Base-by-base conservation (phyloP, 495 filamentous ascomycete genomes). In the Penicillium egyptiacum region DNA sequence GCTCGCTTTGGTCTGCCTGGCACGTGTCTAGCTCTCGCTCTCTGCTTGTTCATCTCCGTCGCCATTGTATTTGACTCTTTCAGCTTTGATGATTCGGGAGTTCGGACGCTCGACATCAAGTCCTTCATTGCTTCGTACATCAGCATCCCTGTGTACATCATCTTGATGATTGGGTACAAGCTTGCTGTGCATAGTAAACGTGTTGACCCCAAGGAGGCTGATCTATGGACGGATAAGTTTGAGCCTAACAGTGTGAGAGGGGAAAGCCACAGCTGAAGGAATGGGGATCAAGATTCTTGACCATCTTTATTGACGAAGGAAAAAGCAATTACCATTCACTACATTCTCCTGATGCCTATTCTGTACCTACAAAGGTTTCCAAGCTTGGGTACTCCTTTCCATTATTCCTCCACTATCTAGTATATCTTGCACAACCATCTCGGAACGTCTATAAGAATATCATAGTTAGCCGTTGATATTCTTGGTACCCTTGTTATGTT, bases 71-170 rank as follows among this genome's bases (percentile, higher is more conserved):
- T 87, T 64, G 81, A 80, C 57, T 81, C 88, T 9, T 90, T 91
- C 59, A 64, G 76, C 16, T 66, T 68, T 8, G 54, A 56, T 2
- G 54, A 56, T 2, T 43, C 53, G 1, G 56, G 57, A 12, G 79
- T 77, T 35, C 72, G 78, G 7, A 74, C 74, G 12, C 80, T 84
- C 58, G 75, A 84, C 49, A 81, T 83, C 53, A 79, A 80, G 60
- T 87, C 83, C 52, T 90, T 92, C 65, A 73, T 94, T 63, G 90
- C 88, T 0, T 86, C 84, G 4, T 92, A 91, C 63, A 78, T 90
- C 4, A 88, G 87, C 22, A 88, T 95, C 56, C 86, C 88, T 5
- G 64, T 92, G n/a, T 93, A 89, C 63, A 57, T 93, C 0, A 69
- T 79, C 39, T 75, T 90, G 68, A 82, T 90, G 64, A 63, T 84